Base-by-base conservation (phyloP, 345 rosid genomes). In the Cardamine chenopodiifolia region DNA sequence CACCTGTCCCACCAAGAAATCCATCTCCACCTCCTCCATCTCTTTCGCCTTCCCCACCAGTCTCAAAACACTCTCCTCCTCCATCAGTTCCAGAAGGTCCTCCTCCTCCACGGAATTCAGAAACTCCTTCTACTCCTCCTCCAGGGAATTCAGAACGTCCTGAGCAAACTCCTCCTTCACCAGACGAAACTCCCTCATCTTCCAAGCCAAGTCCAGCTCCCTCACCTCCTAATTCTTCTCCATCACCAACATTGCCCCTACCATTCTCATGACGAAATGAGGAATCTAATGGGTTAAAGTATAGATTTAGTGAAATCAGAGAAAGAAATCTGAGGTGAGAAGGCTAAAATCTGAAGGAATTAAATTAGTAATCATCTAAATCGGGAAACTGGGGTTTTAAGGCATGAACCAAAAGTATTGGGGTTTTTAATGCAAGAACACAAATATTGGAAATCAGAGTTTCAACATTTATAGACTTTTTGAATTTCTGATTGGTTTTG, bases 161-260 rank as follows among this genome's bases (percentile, higher is more conserved):
- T 47, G 52, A n/a, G 74, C 72, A 35, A 32, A 25, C 54, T 49
- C 20, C 81, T 31, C 74, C 86, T 34, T 80, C 82, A 53, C 20
- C 78, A 29, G 29, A 78, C 22, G 15, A 50, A 60, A 79, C 66
- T 1, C 72, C 83, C 45, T 79, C 85, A 72, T 64, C 89, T 71
- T 71, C 87, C 40, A 50, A 20, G 40, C 29, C 47, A 40, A 82
- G 48, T 54, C 76, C 68, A 45, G 19, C 77, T 25, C 78, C 90
- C 66, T 42, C 79, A 23, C 83, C 85, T 56, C 62, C 86, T 18
- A 82, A 79, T 73, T 81, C 83, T 50, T 69, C 82, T 66, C 52
- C 73, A 61, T 39, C 57, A 10, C 50, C 82, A 50, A 66, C 82
- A 20, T 72, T 79, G 8, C 83, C 86, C 22, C 72, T 90, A 66